Base-by-base conservation (phyloP, 768 basidiomycete species). In the Vararia minispora region DNA sequence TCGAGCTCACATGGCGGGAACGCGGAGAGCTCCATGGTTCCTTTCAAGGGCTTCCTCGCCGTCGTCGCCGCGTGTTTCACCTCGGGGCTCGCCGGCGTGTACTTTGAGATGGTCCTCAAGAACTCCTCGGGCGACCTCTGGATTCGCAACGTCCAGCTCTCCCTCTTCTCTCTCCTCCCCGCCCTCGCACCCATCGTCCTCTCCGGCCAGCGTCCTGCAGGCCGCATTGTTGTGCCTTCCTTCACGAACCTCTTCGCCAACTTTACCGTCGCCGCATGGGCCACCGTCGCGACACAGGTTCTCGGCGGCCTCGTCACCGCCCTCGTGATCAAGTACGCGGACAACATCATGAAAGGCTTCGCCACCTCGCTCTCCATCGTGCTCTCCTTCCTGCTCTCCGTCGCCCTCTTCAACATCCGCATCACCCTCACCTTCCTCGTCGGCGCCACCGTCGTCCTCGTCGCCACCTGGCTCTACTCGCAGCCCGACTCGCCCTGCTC, bases 81-180 rank as follows among this genome's bases (percentile, higher is more conserved):
- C 0, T 94, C 90, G 0, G 94, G 94, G 18, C 75, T 98, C 31
- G 92, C 92, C 0, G 92, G 92, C 5, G 92, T 97, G 20, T 98
- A 98, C 63, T 98, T 98, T 49, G 94, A 98, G 63, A 91, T 94
- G 84, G 90, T 91, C 25, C 66, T 92, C 47, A 98, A 94, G 64
- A 80, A 82, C 49, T 84, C 86, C 3, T 79, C 79, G 49, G 71
- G 79, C 3, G 89, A 95, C 60, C 69, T 98, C 9, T 97, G 94
- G 94, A 79, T 94, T 41, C 84, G 94, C 54, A 98, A 97, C 57
- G 83, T 94, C 43, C 94, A 98, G 58, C 72, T 98, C 12, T 92
- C 89, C 17, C 69, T 92, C 39, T 98, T 97, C 66, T 92, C 89
- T 34, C 69, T 97, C 29, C 68, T 94, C 17, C 94, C 94, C 3